These are phyloP conservation scores for Ustilago trichophora DNA, from an alignment of 1,284 basidiomycete species.

Conservation along the genomic window DNA sequence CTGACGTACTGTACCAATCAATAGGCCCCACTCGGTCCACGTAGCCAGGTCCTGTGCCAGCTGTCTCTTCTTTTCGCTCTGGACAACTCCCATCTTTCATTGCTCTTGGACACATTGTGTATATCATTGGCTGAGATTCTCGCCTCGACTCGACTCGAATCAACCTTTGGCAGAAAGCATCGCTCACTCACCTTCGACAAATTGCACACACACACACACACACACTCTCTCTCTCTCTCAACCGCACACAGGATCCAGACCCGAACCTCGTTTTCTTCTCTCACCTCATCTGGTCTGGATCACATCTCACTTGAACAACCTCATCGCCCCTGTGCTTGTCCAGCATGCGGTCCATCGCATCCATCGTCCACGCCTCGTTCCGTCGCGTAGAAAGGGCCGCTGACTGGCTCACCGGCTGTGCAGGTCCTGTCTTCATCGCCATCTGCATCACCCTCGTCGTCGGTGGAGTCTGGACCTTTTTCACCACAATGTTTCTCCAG, in stretches of 20 bases:
- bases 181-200: no score
- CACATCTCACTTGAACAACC: background rate
- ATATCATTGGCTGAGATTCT: no score
- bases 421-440: slow-evolving; percentile 85
- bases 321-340: background rate
- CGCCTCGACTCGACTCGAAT: no score
- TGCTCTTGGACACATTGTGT: no score
- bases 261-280: background rate
- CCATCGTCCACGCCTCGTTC: slow-evolving; percentile 82
- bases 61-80: no score
- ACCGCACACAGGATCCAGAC: background rate
- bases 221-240: no score
- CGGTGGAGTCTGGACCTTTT: slow-evolving; percentile 79
- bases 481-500: slow-evolving; percentile 49
- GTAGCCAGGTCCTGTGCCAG: no score
- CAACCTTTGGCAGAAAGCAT: no score
- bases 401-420: slow-evolving; percentile 84
- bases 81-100: no score
- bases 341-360: slow-evolving; percentile 63
- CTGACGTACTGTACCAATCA: no score
- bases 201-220: no score
- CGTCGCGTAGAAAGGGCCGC: slow-evolving; percentile 79
- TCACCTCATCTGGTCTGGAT: slow-evolving; percentile 1
- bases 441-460: slow-evolving; percentile 76
- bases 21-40: no score